phyloP scores from a whole-genome alignment of 2,329 filamentous ascomycete genomes.

The Acrodontium crateriforme region DNA sequence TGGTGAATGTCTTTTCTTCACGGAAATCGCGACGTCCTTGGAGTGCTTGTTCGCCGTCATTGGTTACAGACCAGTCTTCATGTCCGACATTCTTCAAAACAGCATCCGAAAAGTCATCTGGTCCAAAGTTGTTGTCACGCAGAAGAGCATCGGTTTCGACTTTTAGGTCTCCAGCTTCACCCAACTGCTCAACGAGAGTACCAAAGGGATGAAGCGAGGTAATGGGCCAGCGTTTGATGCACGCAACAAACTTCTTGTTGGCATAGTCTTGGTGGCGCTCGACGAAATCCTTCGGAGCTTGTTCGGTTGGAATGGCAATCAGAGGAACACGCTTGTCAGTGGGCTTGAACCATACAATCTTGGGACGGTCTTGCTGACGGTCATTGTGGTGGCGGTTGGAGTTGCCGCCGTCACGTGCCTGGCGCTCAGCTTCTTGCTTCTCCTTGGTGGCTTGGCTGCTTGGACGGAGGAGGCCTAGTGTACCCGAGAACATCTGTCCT shows the following conservation, averaged over 20 bases:
- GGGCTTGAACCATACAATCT: conserved; percentile 99
- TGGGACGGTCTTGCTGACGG: conserved; percentile 87
- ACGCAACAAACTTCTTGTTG: conserved; percentile 95
- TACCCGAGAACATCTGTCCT: conserved; percentile 96
- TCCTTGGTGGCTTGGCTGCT: conserved; percentile 98
- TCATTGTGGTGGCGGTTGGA: conserved; percentile 56
- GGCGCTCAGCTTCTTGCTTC: conserved; percentile 94
- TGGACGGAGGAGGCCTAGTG: conserved; percentile 80
- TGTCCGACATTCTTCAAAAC: conserved; percentile 85
- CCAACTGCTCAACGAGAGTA: conserved; percentile 90
- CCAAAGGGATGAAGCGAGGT: conserved; percentile 98
- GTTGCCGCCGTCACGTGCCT: conserved; percentile 69
- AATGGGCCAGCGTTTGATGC: conserved; percentile 99
- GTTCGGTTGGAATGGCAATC: conserved; percentile 95
- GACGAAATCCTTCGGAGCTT: conserved; percentile 93
- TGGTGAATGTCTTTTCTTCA: conserved; percentile 74
- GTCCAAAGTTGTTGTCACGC: conserved; percentile 96
- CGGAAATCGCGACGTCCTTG: conserved; percentile 79
- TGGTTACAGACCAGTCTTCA: conserved; percentile 77
- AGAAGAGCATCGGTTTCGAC: conserved; percentile 95
- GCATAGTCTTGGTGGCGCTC: conserved; percentile 97
- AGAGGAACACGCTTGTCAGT: conserved; percentile 97
- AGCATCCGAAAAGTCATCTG: conserved; percentile 94
- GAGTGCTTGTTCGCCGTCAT: conserved; percentile 64
- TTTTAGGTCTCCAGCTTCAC: conserved; percentile 92